phyloP scores from a whole-genome alignment of 352 stramenopile species.

The Phytophthora vignae region DNA sequence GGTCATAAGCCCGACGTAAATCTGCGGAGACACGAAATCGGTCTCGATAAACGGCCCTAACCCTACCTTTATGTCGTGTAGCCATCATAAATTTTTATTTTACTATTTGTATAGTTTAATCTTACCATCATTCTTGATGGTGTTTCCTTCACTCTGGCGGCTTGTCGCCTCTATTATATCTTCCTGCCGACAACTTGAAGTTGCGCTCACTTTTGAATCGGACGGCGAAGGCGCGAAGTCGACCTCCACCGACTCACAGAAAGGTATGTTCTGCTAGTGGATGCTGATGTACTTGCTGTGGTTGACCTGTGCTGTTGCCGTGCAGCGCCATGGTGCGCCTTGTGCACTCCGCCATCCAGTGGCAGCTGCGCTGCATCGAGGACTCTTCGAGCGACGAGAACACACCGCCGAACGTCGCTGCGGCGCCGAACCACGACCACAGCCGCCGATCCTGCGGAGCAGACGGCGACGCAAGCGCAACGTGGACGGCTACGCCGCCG shows the following conservation, averaged over 20 bases:
- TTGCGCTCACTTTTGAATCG: not conserved
- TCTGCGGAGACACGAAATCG: too few relatives aligned
- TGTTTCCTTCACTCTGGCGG: too few relatives aligned
- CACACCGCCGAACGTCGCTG: not conserved
- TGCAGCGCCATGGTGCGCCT: not conserved
- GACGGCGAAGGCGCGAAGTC: not conserved
- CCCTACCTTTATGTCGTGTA: too few relatives aligned
- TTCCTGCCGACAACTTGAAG: not conserved
- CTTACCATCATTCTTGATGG: not conserved
- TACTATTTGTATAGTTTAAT: not conserved
- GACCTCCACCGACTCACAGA: not conserved
- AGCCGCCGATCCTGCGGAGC: too few relatives aligned
- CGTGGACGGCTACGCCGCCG: not conserved
- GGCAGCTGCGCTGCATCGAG: not conserved
- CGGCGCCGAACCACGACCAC: not conserved
- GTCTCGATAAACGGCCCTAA: too few relatives aligned
- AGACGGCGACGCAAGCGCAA: not conserved
- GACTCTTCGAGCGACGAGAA: not conserved
- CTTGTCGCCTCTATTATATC: not conserved
- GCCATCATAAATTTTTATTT: not conserved
- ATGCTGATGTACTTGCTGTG: not conserved
- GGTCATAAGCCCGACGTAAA: too few relatives aligned
- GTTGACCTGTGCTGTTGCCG: not conserved
- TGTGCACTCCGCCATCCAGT: not conserved
- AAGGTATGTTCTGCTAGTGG: not conserved